Percentiles rank a stretch among this genome's conserved stretches.
Evolutionary conservation across 1,284 basidiomycete genomes (phyloP).

Genomic region (Trametes sp.): DNA sequence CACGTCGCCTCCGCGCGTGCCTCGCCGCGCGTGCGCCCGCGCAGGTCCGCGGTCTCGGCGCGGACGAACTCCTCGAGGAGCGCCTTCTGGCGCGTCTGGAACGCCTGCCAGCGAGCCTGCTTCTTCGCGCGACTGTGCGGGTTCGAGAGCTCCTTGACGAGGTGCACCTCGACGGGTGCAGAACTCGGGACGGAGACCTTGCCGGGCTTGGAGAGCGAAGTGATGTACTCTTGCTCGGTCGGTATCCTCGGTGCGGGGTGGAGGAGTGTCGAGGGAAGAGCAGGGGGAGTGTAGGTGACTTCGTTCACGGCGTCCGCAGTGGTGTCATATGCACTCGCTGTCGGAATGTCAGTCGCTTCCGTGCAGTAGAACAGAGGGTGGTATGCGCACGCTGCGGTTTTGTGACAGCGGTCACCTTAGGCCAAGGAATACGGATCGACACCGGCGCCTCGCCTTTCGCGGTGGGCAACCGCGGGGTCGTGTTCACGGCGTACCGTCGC

Average conservation of each 20-base stretch:
- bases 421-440: conserved; percentile 70
- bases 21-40: conserved; percentile 62
- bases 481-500: conserved; percentile 71
- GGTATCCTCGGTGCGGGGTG: conserved; percentile 51
- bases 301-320: conserved; percentile 59
- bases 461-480: conserved; percentile 63
- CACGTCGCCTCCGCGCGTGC: conserved; percentile 76
- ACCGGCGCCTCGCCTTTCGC: conserved; percentile 46
- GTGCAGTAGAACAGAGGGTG: neutral
- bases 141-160: conserved; percentile 75
- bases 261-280: conserved; percentile 48
- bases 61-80: conserved; percentile 61
- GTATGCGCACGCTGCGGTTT: conserved; percentile 56
- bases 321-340: conserved; percentile 69
- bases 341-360: conserved; percentile 1
- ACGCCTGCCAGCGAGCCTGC: conserved; percentile 73
- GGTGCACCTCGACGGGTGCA: conserved; percentile 67
- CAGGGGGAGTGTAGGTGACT: conserved; percentile 72
- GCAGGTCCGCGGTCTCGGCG: conserved; percentile 60
- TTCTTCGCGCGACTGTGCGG: conserved; percentile 83
- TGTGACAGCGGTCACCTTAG: conserved; percentile 52
- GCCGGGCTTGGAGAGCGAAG: conserved; percentile 58
- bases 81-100: conserved; percentile 53
- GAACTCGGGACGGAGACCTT: conserved; percentile 54
- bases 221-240: conserved; percentile 66